Evolutionary conservation across 129 eudicot genomes (phyloP), one percentile per base, ranked within the genome.

Genomic region (Scalesia atractyloides): DNA sequence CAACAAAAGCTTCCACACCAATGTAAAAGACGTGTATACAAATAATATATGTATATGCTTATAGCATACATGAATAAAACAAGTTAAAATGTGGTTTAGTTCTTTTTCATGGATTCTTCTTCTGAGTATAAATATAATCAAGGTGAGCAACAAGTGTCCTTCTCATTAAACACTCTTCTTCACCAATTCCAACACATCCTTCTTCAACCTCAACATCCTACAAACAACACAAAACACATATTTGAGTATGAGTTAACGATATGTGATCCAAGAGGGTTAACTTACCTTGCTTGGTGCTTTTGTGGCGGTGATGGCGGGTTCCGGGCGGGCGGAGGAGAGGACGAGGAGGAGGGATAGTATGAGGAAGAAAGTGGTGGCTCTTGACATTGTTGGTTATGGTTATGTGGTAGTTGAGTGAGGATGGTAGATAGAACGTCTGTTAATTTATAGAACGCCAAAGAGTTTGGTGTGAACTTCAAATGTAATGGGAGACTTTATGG

Each of bases 71-170:
- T 19, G 15, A 7, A 37, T 74, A 37, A 34, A 64, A 53, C 24
- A 2, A 37, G 6, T 34, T 18, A 33, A 49, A 6, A 33, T 36
- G 65, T 34, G 17, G 7, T 15, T 18, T 20, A 20, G 34, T 18
- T 10, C 41, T 46, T 24, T 81, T 69, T 60, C 66, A 81, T 14
- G 84, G 88, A n/a, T 79, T 85, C 22, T 70, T 78, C 50, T 69
- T 65, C 41, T 84, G 89, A 13, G 89, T 87, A 33, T 87, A 87
- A 60, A 87, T 87, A 76, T 87, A 87, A 66, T 87, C 92, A 59
- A 80, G 74, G 69, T 87, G 92, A 66, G 92, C 92, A 80, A 63
- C 89, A 61, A 82, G 83, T 58, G 89, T 84, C 64, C 89, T 79
- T 75, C 89, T 84, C 85, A 73, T 84, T 61, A 87, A 76, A 52